Evolutionary conservation across 306 rosid genomes (phyloP).

Genomic region (Prunus kanzakura): DNA sequence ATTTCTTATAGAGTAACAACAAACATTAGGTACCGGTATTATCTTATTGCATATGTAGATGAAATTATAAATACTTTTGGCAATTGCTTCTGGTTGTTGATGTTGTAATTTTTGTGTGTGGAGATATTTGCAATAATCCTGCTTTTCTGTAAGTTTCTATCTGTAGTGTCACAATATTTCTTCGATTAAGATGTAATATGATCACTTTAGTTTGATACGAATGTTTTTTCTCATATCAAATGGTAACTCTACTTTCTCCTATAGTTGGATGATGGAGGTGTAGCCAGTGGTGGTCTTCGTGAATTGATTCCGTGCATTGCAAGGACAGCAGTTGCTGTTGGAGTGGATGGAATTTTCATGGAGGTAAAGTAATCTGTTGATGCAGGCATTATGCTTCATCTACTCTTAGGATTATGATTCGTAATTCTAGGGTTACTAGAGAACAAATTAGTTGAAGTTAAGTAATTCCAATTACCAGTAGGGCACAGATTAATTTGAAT

Average conservation of each 20-base stretch:
- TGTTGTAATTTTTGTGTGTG: background rate
- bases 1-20: background rate
- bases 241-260: conserved; percentile 31
- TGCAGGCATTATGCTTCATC: background rate
- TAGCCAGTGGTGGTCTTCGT: conserved; percentile 97
- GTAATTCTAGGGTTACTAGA: background rate
- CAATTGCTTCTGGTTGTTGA: background rate
- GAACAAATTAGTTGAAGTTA: background rate
- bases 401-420: background rate
- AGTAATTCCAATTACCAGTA: background rate
- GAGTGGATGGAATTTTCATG: conserved; percentile 97
- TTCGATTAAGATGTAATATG: background rate
- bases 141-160: background rate
- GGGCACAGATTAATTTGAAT: background rate
- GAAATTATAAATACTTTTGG: too few species aligned
- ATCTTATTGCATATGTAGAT: background rate
- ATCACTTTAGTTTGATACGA: background rate
- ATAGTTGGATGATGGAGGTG: conserved; percentile 95
- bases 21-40: background rate
- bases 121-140: too few species aligned
- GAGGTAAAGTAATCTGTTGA: conserved; percentile 53
- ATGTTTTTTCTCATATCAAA: background rate
- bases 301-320: conserved; percentile 96
- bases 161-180: background rate
- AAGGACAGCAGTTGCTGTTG: conserved; percentile 94